Evolutionary conservation across 108 stramenopile genomes (phyloP).

Genomic region (Skeletonema grethae): DNA sequence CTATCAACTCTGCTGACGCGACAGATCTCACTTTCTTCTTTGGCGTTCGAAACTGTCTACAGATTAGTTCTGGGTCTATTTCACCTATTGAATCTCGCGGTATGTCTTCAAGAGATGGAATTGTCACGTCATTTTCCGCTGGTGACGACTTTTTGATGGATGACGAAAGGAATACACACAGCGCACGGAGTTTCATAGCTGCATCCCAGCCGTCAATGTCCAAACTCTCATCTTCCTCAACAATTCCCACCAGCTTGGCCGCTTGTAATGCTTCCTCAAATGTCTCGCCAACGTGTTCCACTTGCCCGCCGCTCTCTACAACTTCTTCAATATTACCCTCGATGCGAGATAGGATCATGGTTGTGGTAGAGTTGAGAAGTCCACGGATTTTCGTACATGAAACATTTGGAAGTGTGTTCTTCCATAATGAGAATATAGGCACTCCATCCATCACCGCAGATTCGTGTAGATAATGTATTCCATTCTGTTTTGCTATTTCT

Average conservation of each 20-base stretch:
- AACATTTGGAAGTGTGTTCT: slow-evolving; percentile 19
- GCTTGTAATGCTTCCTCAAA: slow-evolving; percentile 27
- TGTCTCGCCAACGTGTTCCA: slow-evolving; percentile 7
- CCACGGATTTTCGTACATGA: slow-evolving; percentile 17
- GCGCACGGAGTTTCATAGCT: slow-evolving; percentile 38
- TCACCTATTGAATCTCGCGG: slow-evolving; percentile 29
- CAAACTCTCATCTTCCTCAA: slow-evolving; percentile 42
- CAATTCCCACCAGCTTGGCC: slow-evolving; percentile 39
- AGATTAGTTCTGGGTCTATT: slow-evolving; percentile 20
- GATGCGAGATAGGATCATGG: slow-evolving; percentile 35
- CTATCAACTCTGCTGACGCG: slow-evolving; percentile 19
- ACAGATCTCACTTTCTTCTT: slow-evolving; percentile 36
- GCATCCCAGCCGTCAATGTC: slow-evolving; percentile 48
- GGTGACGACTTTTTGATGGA: neutral
- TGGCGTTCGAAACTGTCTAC: slow-evolving; percentile 10
- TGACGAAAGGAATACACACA: slow-evolving; percentile 33
- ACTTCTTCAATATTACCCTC: slow-evolving; percentile 16
- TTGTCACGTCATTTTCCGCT: neutral
- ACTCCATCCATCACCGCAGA: slow-evolving; percentile 45
- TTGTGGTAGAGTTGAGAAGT: slow-evolving; percentile 34
- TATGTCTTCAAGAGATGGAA: slow-evolving; percentile 36
- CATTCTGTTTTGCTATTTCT: slow-evolving; percentile 3
- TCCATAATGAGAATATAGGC: slow-evolving; percentile 35
- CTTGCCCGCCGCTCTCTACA: neutral
- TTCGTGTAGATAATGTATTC: slow-evolving; percentile 29